Conservation (phyloP, 2,329 filamentous ascomycete species). For the Lasiodiplodia sp. region DNA sequence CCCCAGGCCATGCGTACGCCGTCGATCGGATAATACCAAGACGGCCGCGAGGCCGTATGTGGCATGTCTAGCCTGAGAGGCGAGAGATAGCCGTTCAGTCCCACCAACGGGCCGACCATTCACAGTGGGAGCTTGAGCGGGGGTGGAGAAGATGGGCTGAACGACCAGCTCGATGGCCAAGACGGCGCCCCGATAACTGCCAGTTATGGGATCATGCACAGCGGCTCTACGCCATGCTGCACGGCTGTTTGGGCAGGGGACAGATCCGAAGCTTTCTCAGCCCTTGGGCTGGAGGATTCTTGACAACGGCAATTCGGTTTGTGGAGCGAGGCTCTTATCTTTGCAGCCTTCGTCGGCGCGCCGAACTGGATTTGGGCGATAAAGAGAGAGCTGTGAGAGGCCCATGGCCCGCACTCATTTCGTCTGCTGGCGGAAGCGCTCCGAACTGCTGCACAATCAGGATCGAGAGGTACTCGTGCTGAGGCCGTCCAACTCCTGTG, state of each 20-base stretch:
- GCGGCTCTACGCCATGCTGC: background rate
- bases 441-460: background rate
- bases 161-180: background rate
- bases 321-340: slow-evolving; percentile 21
- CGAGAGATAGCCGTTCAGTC: slow-evolving; percentile 26
- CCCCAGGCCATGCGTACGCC: background rate
- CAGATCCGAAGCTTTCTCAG: background rate
- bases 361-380: slow-evolving; percentile 3
- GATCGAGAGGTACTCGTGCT: background rate
- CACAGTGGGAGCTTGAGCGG: background rate
- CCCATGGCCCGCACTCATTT: background rate
- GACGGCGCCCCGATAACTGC: background rate
- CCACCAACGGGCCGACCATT: slow-evolving; percentile 2
- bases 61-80: slow-evolving; percentile 19
- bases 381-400: slow-evolving; percentile 2
- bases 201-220: background rate
- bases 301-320: slow-evolving; percentile 3
- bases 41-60: slow-evolving; percentile 19
- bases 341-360: background rate
- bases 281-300: background rate
- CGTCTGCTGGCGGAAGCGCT: slow-evolving; percentile 4
- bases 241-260: background rate
- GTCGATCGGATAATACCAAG: slow-evolving; percentile 24
- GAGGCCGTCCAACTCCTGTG: background rate
- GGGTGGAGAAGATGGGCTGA: slow-evolving; percentile 13